phyloP scores from a whole-genome alignment of 257 asterid genomes.

The Solanum pinnatisectum region DNA sequence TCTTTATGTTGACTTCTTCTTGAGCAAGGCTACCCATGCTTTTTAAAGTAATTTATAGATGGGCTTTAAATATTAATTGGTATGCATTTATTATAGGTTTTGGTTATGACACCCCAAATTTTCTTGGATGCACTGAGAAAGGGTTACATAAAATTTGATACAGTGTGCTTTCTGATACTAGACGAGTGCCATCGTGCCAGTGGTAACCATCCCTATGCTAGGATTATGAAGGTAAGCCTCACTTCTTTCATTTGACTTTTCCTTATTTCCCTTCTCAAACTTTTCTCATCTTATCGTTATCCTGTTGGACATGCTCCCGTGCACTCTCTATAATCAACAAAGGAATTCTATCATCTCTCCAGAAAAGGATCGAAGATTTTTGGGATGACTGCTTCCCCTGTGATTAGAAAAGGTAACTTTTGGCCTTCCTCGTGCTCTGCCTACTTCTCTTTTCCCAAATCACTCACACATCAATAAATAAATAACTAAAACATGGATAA shows the following conservation, averaged over 20 bases:
- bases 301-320: background rate
- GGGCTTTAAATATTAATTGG: background rate
- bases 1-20: background rate
- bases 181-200: slow-evolving; percentile 82
- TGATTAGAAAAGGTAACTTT: slow-evolving; percentile 45
- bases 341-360: slow-evolving; percentile 67
- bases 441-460: background rate
- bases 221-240: slow-evolving; percentile 60
- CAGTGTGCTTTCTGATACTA: slow-evolving; percentile 46
- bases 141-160: slow-evolving; percentile 39
- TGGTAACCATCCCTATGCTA: slow-evolving; percentile 83
- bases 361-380: slow-evolving; percentile 49
- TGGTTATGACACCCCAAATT: slow-evolving; percentile 94
- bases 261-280: background rate
- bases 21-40: background rate
- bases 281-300: background rate
- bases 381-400: slow-evolving; percentile 74
- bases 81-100: slow-evolving; percentile 30
- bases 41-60: background rate
- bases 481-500: background rate
- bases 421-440: background rate
- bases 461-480: background rate
- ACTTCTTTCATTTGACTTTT: background rate
- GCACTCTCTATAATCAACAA: slow-evolving; percentile 1
- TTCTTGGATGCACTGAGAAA: slow-evolving; percentile 63